Base-by-base conservation (phyloP, 1,139 yeast genomes). In the Pichia sp. region DNA sequence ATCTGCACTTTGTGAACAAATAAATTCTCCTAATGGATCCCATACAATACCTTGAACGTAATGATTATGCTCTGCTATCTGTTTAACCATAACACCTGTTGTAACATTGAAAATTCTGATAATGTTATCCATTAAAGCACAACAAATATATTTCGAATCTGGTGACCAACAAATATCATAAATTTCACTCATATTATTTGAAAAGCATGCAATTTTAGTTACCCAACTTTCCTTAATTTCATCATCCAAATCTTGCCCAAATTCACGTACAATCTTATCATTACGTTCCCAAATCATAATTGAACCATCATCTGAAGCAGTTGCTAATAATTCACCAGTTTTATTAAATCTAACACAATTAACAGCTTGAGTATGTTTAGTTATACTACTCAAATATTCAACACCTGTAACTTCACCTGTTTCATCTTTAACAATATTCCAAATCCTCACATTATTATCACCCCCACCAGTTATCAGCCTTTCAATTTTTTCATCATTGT, bases 141-240 rank as follows among this genome's bases (percentile, higher is more conserved):
- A 77, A n/a, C 84, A 78, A 20, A 91, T 67, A 55, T 72, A 80
- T 43, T 67, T 68, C 1, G 83, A 78, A 53, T 82, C 82, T 0
- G 97, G 96, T 2, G 94, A 82, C 98, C 98, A 91, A 12, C 84
- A 74, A 4, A 91, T 60, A 58, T 91, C 98, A 60, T 89, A 88
- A 17, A 91, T 79, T 58, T 91, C 98, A 18, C 91, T 72, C 11
- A 76, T 68, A 3, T 77, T 67, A 4, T 58, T 52, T 2, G 81
- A 69, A 36, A 88, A 61, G 52, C 82, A 72, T 20, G 79, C 69
- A 25, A 69, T 66, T 36, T 69, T 64, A 30, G 76, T 64, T 3
- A 64, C 62, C 97, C 97, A 89, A 20, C 78, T 70, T 58, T 91
- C 97, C 43, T 72, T 66, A 15, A 71, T 66, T 31, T 79, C 85